Base-by-base conservation (phyloP, 768 basidiomycete species). In the Lactifluus hygrophoroides region DNA sequence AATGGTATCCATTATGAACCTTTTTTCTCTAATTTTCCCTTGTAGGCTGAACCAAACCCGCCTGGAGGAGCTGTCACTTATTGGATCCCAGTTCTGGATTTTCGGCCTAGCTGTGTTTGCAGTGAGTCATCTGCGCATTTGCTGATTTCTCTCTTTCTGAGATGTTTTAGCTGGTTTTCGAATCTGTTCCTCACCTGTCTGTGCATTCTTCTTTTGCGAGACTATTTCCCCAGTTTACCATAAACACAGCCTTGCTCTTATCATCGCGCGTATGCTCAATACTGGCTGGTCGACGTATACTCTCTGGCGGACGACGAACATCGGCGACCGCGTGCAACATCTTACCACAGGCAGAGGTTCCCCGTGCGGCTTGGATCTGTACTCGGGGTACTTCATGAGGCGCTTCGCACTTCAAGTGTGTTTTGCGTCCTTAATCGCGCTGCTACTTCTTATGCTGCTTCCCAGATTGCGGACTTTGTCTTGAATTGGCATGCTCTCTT, bases 111-210 rank as follows among this genome's bases (percentile, higher is more conserved):
- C 66, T 0, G 51, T 66, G 16, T 61, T 64, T 34, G 66, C 65
- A 5, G 64, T 65, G 53, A 37, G 51, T 54, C n/a, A 3, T 44
- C 30, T 13, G 7, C 23, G 8, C 4, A 3, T 11, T 43, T 11
- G 14, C 6, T 13, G n/a, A 13, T 2, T 35, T 34, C 28, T n/a
- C 51, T 21, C 35, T 57, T 40, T 25, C 47, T 50, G 43, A 44
- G 0, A 2, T 23, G 21, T 28, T 51, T 19, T 37, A 71, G 70
- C 74, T 82, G 56, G 59, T 77, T 17, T 73, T 73, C 37, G 77
- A 80, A 56, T 82, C 81, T 1, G 75, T 80, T 2, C 79, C 83
- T 17, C 82, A 83, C 64, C 67, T 77, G 81, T 81, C 61, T 54
- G 76, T 65, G 16, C 3, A 2, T 19, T 43, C 27, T 11, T 13